A percentile compares a stretch with the other conserved stretches of the same genome.
Conservation (phyloP, 768 basidiomycete genomes). For the Naganishia antarctica region DNA sequence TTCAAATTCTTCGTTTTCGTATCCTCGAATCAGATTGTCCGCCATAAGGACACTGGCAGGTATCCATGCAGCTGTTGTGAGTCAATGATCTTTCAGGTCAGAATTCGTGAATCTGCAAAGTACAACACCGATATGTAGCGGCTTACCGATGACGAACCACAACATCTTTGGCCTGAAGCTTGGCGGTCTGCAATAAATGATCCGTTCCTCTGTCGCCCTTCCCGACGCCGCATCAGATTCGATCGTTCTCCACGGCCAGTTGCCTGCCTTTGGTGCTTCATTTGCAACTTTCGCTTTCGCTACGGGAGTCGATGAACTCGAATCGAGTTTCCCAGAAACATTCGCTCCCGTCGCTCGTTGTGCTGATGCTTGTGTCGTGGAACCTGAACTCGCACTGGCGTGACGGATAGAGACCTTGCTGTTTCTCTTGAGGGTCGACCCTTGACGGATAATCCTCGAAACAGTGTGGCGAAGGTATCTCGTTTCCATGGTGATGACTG, state of each 20-base stretch:
- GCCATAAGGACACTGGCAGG: conserved; percentile 11
- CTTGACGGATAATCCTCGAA: too few species aligned
- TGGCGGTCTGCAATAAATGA: conserved; percentile 20
- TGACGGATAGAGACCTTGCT: too few species aligned
- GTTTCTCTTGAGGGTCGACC: too few species aligned
- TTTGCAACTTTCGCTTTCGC: neutral
- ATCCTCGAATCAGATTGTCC: conserved; percentile 11
- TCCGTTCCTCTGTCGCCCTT: conserved; percentile 16
- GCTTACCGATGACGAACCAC: conserved; percentile 26
- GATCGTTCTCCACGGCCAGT: conserved; percentile 26
- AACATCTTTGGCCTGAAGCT: conserved; percentile 23
- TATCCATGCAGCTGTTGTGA: conserved; percentile 12
- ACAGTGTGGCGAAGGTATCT: too few species aligned
- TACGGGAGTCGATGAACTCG: neutral
- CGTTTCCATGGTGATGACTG: too few species aligned
- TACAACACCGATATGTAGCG: too few species aligned
- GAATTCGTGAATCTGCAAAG: too few species aligned
- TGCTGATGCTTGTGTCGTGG: neutral
- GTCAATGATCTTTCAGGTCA: neutral
- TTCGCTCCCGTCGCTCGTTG: neutral
- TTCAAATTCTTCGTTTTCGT: conserved; percentile 16
- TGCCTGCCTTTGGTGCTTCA: conserved; percentile 4
- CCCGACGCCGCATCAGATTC: conserved; percentile 1
- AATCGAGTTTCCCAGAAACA: neutral
- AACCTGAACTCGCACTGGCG: neutral